Percentiles rank a stretch among this genome's conserved stretches.
phyloP scores from a whole-genome alignment of 139 green algal genomes.

The Tetraselmis striata region DNA sequence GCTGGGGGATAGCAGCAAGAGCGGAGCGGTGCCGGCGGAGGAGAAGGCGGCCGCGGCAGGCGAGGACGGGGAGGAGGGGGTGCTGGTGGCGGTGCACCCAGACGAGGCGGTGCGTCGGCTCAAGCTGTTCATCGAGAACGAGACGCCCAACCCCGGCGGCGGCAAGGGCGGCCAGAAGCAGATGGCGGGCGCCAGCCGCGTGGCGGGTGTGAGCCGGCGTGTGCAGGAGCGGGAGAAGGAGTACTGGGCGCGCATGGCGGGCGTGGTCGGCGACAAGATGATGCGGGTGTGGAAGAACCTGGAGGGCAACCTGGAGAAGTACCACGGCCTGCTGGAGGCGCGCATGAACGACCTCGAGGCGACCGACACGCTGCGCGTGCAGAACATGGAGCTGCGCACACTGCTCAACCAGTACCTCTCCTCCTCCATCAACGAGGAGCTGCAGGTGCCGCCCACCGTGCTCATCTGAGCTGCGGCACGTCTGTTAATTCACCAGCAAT shows the following conservation, averaged over 20 bases:
- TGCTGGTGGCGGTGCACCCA: constrained; percentile 39
- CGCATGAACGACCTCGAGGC: constrained; percentile 31
- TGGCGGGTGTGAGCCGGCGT: constrained; percentile 20
- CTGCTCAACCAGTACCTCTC: constrained; percentile 72
- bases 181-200: constrained; percentile 1
- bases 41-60: not conserved
- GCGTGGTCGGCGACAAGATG: constrained; percentile 39
- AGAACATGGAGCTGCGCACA: constrained; percentile 67
- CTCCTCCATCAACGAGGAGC: constrained; percentile 60
- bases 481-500: no score
- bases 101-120: constrained; percentile 51
- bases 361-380: constrained; percentile 51
- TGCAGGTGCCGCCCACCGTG: constrained; percentile 51
- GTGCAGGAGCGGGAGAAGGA: constrained; percentile 33
- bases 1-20: constrained; percentile 6
- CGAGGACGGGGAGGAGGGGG: not conserved
- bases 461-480: not conserved
- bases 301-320: constrained; percentile 59
- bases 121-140: constrained; percentile 43
- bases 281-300: constrained; percentile 58
- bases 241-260: constrained; percentile 44
- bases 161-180: not conserved
- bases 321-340: constrained; percentile 49
- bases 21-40: not conserved
- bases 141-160: constrained; percentile 16